Conservation (phyloP, 371 early-diverging fungal genomes). For the Dichotomocladium elegans region DNA sequence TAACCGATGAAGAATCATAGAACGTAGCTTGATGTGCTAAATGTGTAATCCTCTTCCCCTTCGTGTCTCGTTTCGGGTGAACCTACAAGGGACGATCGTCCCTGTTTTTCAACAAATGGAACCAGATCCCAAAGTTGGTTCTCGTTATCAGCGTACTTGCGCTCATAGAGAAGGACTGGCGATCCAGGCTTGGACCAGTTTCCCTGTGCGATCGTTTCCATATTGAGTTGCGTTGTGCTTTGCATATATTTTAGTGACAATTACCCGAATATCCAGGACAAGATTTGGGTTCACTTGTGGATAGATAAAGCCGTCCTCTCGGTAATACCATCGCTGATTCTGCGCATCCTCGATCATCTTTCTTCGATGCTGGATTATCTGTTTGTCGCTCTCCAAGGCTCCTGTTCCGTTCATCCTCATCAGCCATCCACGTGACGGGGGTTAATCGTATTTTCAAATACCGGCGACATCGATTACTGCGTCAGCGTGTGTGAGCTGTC, state of each 20-base stretch:
- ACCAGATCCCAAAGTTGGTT: slow-evolving; percentile 48
- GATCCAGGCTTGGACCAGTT: slow-evolving; percentile 45
- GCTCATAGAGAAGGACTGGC: slow-evolving; percentile 38
- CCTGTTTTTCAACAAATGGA: slow-evolving; percentile 11
- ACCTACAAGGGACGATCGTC: background rate
- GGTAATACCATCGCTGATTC: slow-evolving; percentile 48
- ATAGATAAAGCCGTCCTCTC: slow-evolving; percentile 48
- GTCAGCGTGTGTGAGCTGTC: background rate
- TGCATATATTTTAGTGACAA: slow-evolving; percentile 3
- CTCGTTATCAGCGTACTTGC: slow-evolving; percentile 40
- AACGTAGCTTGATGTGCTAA: slow-evolving; percentile 47
- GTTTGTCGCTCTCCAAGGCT: slow-evolving; percentile 34
- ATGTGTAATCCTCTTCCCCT: slow-evolving; percentile 28
- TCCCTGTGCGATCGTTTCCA: no score
- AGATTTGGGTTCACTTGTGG: slow-evolving; percentile 42
- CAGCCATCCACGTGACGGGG: no score
- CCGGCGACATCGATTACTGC: slow-evolving; percentile 43
- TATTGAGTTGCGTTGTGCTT: no score
- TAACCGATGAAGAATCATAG: slow-evolving; percentile 4
- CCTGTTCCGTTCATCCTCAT: no score
- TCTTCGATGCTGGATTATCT: slow-evolving; percentile 43
- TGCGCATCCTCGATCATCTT: slow-evolving; percentile 44
- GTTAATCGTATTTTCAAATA: no score
- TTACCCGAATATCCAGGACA: slow-evolving; percentile 43
- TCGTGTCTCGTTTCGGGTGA: background rate